Conservation (phyloP, 345 rosid species). For the Erodium maritimum region DNA sequence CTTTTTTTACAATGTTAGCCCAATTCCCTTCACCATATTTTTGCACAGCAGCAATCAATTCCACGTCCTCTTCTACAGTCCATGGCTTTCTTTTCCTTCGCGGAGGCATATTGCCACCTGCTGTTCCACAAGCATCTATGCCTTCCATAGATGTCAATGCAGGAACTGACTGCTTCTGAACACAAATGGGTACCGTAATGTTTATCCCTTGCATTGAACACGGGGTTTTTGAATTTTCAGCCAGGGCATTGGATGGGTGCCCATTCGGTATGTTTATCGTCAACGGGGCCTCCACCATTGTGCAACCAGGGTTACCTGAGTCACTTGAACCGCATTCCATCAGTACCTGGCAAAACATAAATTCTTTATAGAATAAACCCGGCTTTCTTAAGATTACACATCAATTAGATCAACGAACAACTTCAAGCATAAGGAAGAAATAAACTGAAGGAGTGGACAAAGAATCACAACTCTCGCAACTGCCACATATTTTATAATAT, state of each 20-base stretch:
- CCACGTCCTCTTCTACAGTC: constrained; percentile 49
- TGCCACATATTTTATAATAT: too few relatives aligned
- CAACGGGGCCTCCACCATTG: constrained; percentile 73
- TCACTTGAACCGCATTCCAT: constrained; percentile 67
- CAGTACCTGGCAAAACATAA: constrained; percentile 45
- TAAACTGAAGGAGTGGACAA: not conserved
- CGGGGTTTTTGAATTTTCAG: constrained; percentile 37
- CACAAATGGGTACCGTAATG: constrained; percentile 69
- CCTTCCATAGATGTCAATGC: constrained; percentile 25
- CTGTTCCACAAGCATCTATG: constrained; percentile 35
- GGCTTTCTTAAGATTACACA: too few relatives aligned
- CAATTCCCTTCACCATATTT: constrained; percentile 88
- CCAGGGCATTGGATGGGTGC: constrained; percentile 25
- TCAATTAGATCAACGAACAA: constrained; percentile 3
- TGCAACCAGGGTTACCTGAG: constrained; percentile 35
- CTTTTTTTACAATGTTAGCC: constrained; percentile 53
- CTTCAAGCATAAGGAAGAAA: constrained; percentile 2
- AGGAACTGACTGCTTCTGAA: constrained; percentile 49
- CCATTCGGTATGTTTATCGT: constrained; percentile 70
- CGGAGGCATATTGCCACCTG: constrained; percentile 25
- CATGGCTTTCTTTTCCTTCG: constrained; percentile 64
- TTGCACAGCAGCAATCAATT: constrained; percentile 56
- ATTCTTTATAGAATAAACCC: not conserved
- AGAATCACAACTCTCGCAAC: not conserved
- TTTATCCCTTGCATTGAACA: constrained; percentile 45